Base-by-base conservation (phyloP, 805 yeast species). In the Ogataea naganishii region DNA sequence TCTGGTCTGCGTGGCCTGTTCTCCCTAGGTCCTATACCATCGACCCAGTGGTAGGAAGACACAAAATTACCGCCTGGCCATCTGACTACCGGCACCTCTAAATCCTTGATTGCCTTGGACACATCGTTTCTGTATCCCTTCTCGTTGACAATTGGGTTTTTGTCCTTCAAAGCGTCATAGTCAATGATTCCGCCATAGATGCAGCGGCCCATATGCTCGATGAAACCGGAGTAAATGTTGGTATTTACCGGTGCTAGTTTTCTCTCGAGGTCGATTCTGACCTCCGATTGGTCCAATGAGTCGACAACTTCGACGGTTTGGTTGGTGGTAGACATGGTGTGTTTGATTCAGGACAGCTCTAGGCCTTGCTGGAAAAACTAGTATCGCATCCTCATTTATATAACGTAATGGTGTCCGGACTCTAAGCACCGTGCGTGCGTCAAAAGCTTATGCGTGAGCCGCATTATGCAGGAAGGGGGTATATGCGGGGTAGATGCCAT, bases 51-150 rank as follows among this genome's bases (percentile, higher is more conserved):
- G 27, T 54, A 54, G 5, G 56, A 43, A 3, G 53, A 44, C 14
- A 51, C 58, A 36, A 54, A 54, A 31, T 54, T 54, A 10, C 60
- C 60, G 11, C 60, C 60, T 20, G 60, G 60, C 48, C 56, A 54
- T 30, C 60, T 41, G 9, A 54, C 48, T 5, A 50, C 54, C 9
- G 60, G 59, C 50, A 54, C 44, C 19, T 53, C 37, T 18, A 55
- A 41, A 18, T 44, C 55, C 33, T 44, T 45, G 21, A 55, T 42
- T 4, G 58, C 58, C 15, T 49, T 29, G 10, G 43, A 34, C 14
- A 55, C 60, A 32, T 55, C 60, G 6, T 35, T 17, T 23, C 60
- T 39, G 29, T 43, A 45, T 1, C 58, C 57, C 20, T 44, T 37
- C 8, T 40, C 41, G 24, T 40, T 52, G 20, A 43, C 43, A 18